These are phyloP conservation scores for Kentomonas sorsogonicus DNA, from an alignment of 208 protist genomes.

Conservation along the genomic window DNA sequence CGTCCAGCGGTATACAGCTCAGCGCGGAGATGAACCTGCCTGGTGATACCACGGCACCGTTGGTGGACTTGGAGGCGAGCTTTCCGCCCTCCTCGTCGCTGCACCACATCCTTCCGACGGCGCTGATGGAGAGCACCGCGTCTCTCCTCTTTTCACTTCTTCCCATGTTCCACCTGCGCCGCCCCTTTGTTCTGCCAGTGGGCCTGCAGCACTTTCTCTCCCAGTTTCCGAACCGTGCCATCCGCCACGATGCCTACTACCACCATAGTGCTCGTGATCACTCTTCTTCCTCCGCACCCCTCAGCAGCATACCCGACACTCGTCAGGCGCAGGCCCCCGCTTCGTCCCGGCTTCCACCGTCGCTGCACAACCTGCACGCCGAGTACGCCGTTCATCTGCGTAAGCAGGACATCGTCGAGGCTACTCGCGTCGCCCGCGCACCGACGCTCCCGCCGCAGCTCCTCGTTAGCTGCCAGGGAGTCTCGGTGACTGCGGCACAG, in stretches of 20 bases:
- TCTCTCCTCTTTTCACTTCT: constrained; percentile 53
- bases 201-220: constrained; percentile 56
- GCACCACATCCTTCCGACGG: constrained; percentile 25
- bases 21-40: no score
- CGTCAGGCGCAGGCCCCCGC: constrained; percentile 8
- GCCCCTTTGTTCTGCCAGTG: constrained; percentile 65
- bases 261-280: background rate
- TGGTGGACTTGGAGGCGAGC: no score
- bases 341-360: constrained; percentile 18
- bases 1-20: background rate
- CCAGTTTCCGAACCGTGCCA: constrained; percentile 52
- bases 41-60: no score
- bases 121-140: constrained; percentile 64
- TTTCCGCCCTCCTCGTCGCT: background rate
- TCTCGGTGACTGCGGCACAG: no score
- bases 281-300: background rate
- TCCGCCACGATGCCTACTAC: constrained; percentile 12
- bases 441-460: background rate
- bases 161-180: constrained; percentile 50
- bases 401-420: constrained; percentile 22
- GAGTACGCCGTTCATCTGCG: constrained; percentile 41
- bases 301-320: background rate
- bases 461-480: background rate
- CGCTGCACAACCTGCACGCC: constrained; percentile 29
- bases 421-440: background rate